Conservation (phyloP, 345 rosid species). For the Populus pruinosa region DNA sequence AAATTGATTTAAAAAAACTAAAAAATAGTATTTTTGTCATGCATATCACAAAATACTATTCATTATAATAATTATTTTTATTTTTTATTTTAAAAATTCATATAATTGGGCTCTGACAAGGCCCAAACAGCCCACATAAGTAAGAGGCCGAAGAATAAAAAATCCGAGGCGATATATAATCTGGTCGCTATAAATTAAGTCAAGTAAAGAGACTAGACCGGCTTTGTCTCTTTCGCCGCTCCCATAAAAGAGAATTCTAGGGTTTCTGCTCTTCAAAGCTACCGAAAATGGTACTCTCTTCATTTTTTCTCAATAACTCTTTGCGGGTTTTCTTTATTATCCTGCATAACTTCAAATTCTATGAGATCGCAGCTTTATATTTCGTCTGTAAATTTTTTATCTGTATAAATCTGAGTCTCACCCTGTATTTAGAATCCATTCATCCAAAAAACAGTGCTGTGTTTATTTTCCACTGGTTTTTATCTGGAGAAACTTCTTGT, state of each 20-base stretch:
- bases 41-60: too few species aligned
- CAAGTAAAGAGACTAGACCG: too few species aligned
- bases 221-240: not conserved
- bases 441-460: not conserved
- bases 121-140: not conserved
- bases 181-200: not conserved
- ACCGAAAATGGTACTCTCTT: constrained; percentile 18
- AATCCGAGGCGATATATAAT: not conserved
- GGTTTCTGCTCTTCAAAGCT: constrained; percentile 4
- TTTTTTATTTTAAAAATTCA: too few species aligned
- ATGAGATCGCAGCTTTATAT: not conserved
- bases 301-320: not conserved
- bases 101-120: not conserved
- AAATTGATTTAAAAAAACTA: too few species aligned
- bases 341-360: not conserved
- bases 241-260: not conserved
- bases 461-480: not conserved
- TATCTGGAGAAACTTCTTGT: not conserved
- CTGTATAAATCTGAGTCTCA: not conserved
- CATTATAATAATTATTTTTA: too few species aligned
- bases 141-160: not conserved
- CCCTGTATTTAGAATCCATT: not conserved
- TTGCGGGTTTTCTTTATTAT: not conserved
- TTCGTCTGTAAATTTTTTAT: not conserved
- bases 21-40: too few species aligned